Percentiles rank a stretch among this genome's conserved stretches.
Evolutionary conservation across 2,329 filamentous ascomycete species (phyloP).

Genomic region (Xylogone sp.): DNA sequence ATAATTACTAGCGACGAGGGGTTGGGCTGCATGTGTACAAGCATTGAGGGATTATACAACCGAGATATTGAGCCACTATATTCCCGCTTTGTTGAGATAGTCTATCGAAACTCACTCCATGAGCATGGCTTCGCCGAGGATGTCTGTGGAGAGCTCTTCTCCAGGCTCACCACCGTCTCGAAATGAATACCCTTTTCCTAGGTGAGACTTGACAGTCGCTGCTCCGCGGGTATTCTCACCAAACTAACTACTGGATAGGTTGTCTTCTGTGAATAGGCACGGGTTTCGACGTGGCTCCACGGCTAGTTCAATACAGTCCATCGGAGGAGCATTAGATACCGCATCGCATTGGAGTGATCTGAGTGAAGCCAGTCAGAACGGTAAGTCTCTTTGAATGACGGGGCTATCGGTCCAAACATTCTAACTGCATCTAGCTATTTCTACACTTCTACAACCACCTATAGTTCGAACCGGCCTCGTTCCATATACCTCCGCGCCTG

Average conservation of each 20-base stretch:
- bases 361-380: slow-evolving; percentile 80
- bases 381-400: slow-evolving; percentile 35
- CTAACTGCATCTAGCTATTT: slow-evolving; percentile 62
- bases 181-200: slow-evolving; percentile 50
- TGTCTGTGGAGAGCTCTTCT: slow-evolving; percentile 44
- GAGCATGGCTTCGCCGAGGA: slow-evolving; percentile 38
- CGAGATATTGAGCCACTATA: neutral
- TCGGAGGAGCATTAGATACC: slow-evolving; percentile 78
- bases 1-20: neutral
- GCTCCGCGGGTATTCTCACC: slow-evolving; percentile 37
- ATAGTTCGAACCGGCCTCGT: slow-evolving; percentile 85
- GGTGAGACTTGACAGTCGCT: slow-evolving; percentile 29
- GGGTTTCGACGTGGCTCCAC: slow-evolving; percentile 70
- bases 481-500: slow-evolving; percentile 69
- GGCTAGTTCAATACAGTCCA: slow-evolving; percentile 82
- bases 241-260: slow-evolving; percentile 29
- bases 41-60: neutral
- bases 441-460: slow-evolving; percentile 84
- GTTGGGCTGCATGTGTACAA: neutral
- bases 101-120: neutral
- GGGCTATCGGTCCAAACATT: neutral
- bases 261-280: slow-evolving; percentile 32
- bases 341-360: slow-evolving; percentile 54
- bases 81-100: neutral
- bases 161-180: slow-evolving; percentile 34